phyloP scores from a whole-genome alignment of 139 green algal genomes.

The Tetraselmis striata region DNA sequence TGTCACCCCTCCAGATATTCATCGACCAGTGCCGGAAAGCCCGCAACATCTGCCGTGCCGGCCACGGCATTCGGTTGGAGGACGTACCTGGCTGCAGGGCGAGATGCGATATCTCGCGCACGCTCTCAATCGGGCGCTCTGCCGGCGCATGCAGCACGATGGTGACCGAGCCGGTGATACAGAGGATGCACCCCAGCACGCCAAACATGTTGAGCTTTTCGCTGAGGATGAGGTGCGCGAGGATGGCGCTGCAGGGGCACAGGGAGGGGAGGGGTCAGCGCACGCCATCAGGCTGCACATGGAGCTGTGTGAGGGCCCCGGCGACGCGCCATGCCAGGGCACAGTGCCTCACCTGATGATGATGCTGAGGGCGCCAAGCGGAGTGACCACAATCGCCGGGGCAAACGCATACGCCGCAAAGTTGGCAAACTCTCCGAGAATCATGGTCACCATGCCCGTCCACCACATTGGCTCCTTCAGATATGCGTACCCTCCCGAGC shows the following conservation, averaged over 20 bases:
- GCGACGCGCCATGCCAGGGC: no score
- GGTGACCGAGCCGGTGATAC: slow-evolving; percentile 75
- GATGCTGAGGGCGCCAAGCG: slow-evolving; percentile 82
- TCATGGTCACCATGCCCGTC: slow-evolving; percentile 86
- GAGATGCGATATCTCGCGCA: slow-evolving; percentile 77
- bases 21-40: no score
- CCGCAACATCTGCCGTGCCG: no score
- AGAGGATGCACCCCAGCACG: slow-evolving; percentile 87
- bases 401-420: slow-evolving; percentile 97
- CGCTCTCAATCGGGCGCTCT: slow-evolving; percentile 61
- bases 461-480: slow-evolving; percentile 92
- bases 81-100: slow-evolving; percentile 82
- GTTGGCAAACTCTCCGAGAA: slow-evolving; percentile 87
- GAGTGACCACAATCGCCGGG: slow-evolving; percentile 90
- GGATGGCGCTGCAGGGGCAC: slow-evolving; percentile 61
- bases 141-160: slow-evolving; percentile 91
- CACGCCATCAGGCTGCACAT: no score
- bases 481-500: slow-evolving; percentile 90
- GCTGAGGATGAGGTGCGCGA: slow-evolving; percentile 85
- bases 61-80: no score
- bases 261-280: neutral
- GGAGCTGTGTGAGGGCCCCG: no score
- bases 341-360: slow-evolving; percentile 69
- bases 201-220: slow-evolving; percentile 91
- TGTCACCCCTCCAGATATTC: no score